These are phyloP conservation scores for Exidia glandulosa DNA, from an alignment of 768 basidiomycete genomes.

Conservation along the genomic window DNA sequence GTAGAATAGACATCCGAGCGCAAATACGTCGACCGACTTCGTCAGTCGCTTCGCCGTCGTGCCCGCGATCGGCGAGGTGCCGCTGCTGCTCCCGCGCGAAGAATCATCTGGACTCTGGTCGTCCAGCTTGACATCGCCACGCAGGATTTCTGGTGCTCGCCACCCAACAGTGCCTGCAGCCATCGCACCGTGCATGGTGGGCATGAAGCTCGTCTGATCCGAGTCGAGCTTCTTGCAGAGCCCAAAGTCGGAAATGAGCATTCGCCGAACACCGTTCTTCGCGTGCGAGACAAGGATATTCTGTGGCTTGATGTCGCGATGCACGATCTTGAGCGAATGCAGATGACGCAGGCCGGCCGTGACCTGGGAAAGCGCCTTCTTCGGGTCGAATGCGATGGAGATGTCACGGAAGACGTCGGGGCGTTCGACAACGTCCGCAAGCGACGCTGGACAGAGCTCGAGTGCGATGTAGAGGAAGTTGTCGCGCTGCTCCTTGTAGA, in stretches of 20 bases:
- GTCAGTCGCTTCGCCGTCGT: slow-evolving; percentile 62
- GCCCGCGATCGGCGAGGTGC: slow-evolving; percentile 18
- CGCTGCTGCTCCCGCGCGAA: slow-evolving; percentile 51
- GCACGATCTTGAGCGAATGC: slow-evolving; percentile 90
- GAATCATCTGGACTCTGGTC: slow-evolving; percentile 52
- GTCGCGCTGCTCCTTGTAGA: slow-evolving; percentile 87
- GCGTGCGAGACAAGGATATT: slow-evolving; percentile 83
- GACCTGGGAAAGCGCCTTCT: slow-evolving; percentile 79
- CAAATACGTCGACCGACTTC: slow-evolving; percentile 94
- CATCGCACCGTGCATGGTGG: slow-evolving; percentile 80
- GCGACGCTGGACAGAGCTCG: slow-evolving; percentile 84
- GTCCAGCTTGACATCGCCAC: slow-evolving; percentile 89
- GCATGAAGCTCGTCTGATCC: slow-evolving; percentile 93
- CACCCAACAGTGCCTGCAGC: slow-evolving; percentile 93
- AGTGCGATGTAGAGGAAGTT: slow-evolving; percentile 97
- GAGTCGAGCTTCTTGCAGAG: slow-evolving; percentile 90
- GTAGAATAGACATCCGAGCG: slow-evolving; percentile 90
- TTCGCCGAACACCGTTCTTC: slow-evolving; percentile 53
- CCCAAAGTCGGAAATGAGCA: slow-evolving; percentile 96
- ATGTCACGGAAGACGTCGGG: slow-evolving; percentile 72
- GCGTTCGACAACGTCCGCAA: slow-evolving; percentile 76
- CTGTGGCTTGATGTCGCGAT: slow-evolving; percentile 97
- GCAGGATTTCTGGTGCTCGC: slow-evolving; percentile 92
- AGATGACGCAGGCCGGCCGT: slow-evolving; percentile 81
- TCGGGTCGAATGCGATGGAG: slow-evolving; percentile 67